Evolutionary conservation across 1,139 yeast genomes (phyloP).

Genomic region (Hanseniaspora uvarum): DNA sequence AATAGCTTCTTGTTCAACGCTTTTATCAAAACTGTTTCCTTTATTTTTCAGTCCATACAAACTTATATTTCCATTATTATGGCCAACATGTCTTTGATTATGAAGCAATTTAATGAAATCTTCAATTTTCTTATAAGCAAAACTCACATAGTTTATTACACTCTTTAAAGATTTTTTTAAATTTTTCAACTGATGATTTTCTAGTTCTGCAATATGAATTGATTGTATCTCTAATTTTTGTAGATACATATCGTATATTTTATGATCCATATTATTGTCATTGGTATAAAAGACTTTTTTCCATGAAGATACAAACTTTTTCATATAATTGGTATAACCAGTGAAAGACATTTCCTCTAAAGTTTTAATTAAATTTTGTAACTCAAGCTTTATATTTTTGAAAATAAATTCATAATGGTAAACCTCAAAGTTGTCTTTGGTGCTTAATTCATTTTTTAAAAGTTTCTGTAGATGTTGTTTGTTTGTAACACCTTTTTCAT

Average conservation of each 20-base stretch:
- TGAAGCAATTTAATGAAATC: neutral
- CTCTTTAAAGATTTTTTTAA: neutral
- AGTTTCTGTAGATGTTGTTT: neutral
- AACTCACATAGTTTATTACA: neutral
- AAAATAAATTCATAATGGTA: conserved; percentile 20
- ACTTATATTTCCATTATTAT: conserved; percentile 1
- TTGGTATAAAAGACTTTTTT: conserved; percentile 21
- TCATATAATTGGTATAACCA: conserved; percentile 20
- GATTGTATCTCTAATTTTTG: conserved; percentile 24
- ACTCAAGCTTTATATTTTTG: conserved; percentile 21
- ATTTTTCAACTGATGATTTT: neutral
- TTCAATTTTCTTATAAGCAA: neutral
- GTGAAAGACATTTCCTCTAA: conserved; percentile 16
- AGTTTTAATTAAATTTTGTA: conserved; percentile 19
- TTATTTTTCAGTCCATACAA: conserved; percentile 31
- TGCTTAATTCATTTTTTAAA: neutral
- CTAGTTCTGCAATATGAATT: conserved; percentile 21
- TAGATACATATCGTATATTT: conserved; percentile 22
- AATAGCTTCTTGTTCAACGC: conserved; percentile 26
- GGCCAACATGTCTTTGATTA: neutral
- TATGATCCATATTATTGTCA: conserved; percentile 14
- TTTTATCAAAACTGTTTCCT: conserved; percentile 22
- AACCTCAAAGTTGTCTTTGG: neutral
- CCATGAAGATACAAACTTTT: conserved; percentile 24
- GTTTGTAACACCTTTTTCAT: neutral